Evolutionary conservation across 2,329 filamentous ascomycete species (phyloP).

Genomic region (Drechslerella coelobrocha): DNA sequence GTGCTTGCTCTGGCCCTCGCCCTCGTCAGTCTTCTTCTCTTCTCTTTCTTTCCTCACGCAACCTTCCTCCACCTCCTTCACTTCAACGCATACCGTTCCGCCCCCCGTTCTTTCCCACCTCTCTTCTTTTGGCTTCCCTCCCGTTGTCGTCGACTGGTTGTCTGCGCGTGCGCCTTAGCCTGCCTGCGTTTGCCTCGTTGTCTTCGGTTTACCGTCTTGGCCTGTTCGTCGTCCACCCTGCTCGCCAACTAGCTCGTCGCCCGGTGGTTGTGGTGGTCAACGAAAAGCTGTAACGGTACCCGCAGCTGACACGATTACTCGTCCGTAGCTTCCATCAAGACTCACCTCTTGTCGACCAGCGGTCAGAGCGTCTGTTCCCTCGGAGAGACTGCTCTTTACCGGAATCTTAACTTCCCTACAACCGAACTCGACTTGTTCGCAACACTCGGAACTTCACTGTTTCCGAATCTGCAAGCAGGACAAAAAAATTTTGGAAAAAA

Average conservation of each 20-base stretch:
- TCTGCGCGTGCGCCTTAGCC: constrained; percentile 35
- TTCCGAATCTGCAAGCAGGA: background rate
- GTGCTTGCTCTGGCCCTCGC: background rate
- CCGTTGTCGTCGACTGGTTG: constrained; percentile 41
- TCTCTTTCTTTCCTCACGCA: constrained; percentile 2
- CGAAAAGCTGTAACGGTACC: background rate
- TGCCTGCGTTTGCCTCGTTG: constrained; percentile 4
- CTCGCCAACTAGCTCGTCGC: constrained; percentile 30
- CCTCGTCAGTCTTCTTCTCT: constrained; percentile 3
- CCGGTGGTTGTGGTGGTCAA: background rate
- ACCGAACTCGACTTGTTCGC: background rate
- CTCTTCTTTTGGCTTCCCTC: constrained; percentile 18
- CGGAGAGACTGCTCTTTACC: background rate
- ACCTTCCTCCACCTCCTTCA: background rate
- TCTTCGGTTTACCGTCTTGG: constrained; percentile 9
- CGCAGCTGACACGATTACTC: background rate
- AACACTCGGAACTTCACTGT: constrained; percentile 5
- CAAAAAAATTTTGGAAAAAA: background rate
- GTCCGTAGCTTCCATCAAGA: background rate
- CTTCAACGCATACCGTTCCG: constrained; percentile 37
- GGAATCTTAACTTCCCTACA: background rate
- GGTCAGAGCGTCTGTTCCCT: background rate
- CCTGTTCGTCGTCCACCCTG: constrained; percentile 4
- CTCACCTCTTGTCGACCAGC: background rate
- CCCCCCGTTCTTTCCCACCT: constrained; percentile 28